Percentiles rank a stretch among this genome's conserved stretches.
Evolutionary conservation across 2,329 filamentous ascomycete genomes (phyloP).

Genomic region (Diaporthe ampelina): DNA sequence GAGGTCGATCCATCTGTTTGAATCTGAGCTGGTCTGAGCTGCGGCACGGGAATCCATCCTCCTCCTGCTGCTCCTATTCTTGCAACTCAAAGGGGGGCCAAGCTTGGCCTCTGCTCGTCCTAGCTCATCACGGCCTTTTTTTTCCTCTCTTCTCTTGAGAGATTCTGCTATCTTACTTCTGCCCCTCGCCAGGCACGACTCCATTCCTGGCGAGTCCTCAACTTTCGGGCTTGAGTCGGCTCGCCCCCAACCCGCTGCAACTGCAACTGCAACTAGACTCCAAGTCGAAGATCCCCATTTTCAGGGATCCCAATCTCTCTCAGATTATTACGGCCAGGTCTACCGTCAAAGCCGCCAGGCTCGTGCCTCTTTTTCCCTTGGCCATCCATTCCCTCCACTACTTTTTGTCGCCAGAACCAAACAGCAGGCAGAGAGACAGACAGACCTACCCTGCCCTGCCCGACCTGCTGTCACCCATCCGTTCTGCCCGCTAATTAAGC

Average conservation of each 20-base stretch:
- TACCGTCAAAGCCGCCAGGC: slow-evolving; percentile 36
- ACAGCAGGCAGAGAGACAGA: not conserved
- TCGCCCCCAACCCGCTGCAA: slow-evolving; percentile 12
- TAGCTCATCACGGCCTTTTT: slow-evolving; percentile 20
- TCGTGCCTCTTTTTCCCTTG: slow-evolving; percentile 36
- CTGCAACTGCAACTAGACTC: slow-evolving; percentile 5
- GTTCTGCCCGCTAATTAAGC: slow-evolving; percentile 23
- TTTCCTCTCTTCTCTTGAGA: not conserved
- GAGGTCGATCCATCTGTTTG: slow-evolving; percentile 12
- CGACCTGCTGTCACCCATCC: slow-evolving; percentile 4
- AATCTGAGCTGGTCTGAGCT: slow-evolving; percentile 24
- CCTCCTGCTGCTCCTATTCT: slow-evolving; percentile 4
- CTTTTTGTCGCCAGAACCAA: slow-evolving; percentile 3
- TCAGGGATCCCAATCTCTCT: slow-evolving; percentile 39
- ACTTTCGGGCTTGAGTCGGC: slow-evolving; percentile 12
- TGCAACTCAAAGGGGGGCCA: slow-evolving; percentile 21
- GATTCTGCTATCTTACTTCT: not conserved
- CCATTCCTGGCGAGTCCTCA: slow-evolving; percentile 30
- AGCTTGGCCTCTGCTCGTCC: slow-evolving; percentile 4
- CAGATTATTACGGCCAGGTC: slow-evolving; percentile 38
- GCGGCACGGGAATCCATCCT: slow-evolving; percentile 9
- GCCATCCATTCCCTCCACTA: not conserved
- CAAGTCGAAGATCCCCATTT: slow-evolving; percentile 29
- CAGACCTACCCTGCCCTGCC: no score
- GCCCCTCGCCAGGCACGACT: not conserved